Conservation (phyloP, 352 stramenopile species). For the Phytophthora idaei region DNA sequence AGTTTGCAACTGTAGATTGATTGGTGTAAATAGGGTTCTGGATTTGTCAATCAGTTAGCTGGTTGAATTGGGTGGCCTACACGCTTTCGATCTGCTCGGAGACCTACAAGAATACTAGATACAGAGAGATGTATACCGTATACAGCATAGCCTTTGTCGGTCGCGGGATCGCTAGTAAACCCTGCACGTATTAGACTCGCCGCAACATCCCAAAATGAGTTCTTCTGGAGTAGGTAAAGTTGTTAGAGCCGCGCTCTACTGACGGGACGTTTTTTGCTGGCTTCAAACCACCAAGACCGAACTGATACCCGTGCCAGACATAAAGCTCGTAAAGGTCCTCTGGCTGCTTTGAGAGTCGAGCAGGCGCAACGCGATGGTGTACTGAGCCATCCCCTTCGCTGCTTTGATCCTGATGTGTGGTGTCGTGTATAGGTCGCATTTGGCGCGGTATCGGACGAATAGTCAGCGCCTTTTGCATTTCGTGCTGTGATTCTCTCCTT, state of each 20-base stretch:
- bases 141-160: background rate
- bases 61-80: background rate
- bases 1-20: too few species aligned
- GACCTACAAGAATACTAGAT: background rate
- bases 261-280: background rate
- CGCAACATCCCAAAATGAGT: background rate
- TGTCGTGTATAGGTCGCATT: background rate
- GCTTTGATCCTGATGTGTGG: background rate
- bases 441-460: background rate
- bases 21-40: too few species aligned
- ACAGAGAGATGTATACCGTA: background rate
- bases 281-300: background rate
- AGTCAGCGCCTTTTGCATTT: background rate
- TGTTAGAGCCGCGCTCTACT: background rate
- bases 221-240: background rate
- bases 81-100: background rate
- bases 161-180: background rate
- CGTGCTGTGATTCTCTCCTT: background rate
- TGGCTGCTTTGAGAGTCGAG: background rate
- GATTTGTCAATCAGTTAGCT: too few species aligned
- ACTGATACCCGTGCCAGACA: background rate
- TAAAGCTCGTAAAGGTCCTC: conserved; percentile 1
- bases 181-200: background rate
- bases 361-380: background rate
- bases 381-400: too few species aligned